Base-by-base conservation (phyloP, 371 early-diverging fungal genomes). In the Apophysomyces sp. region DNA sequence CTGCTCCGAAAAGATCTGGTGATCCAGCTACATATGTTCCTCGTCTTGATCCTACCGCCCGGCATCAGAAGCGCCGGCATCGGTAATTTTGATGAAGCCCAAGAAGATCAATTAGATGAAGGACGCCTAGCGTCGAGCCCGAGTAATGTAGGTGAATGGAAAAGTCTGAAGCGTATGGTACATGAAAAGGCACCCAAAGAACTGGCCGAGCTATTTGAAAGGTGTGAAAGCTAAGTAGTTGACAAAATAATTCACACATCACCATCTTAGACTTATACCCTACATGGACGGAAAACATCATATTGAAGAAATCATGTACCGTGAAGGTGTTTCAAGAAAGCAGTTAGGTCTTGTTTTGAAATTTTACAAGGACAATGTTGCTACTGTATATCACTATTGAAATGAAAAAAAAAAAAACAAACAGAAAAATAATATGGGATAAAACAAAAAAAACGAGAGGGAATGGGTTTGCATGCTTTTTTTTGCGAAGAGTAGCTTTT, bases 231-330 rank as follows among this genome's bases (percentile, higher is more conserved):
- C 21, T 21, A 21, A 44, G 21, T 44, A 5, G 9, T 8, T n/a
- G 8, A 56, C 26, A n/a, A 31, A 58, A 24, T 16, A 21, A 13
- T 27, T 6, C 18, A 59, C 18, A 15, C 24, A 32, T 40, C 40
- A 41, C 32, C 36, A 18, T 39, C 2, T 32, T 57, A 82, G 87
- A 32, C 63, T 92, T 52, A 76, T 83, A n/a, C 85, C 86, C 2
- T 94, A 92, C 60, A 90, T 94, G 73, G 84, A 89, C 69, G 95
- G 95, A 2, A 84, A 86, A 44, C 85, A 87, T 67, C 89, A 89
- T 63, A 82, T 90, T 15, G 93, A 94, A 60, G 95, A 95, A 66
- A 93, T 95, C 56, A 72, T 89, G 60, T 92, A 87, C 60, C 76
- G 89, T 8, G 93, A 94, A 71, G 88, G 85, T 30, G 74, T 92